phyloP scores from a whole-genome alignment of 139 green algal genomes.

The Edaphochlamys debaryana region DNA sequence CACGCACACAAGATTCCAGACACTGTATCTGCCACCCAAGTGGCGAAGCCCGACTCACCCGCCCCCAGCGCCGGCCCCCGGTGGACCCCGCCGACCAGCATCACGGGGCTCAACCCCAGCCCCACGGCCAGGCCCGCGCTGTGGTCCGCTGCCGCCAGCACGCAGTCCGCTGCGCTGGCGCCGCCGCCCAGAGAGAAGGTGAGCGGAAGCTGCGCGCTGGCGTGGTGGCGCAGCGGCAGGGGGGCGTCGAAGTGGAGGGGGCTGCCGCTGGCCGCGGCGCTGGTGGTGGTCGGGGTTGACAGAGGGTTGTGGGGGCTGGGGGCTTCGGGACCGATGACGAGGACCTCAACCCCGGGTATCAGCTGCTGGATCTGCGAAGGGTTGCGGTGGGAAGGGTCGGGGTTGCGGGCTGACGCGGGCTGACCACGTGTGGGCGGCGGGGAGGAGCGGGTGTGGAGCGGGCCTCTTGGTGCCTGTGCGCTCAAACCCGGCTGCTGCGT shows the following conservation, averaged over 20 bases:
- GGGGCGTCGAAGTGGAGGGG: background rate
- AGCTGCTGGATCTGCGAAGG: background rate
- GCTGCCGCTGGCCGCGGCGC: background rate
- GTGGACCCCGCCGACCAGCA: slow-evolving; percentile 33
- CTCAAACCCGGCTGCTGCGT: too few species aligned
- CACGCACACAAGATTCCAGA: too few species aligned
- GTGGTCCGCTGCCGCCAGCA: slow-evolving; percentile 33
- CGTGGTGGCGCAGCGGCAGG: background rate
- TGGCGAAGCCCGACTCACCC: too few species aligned
- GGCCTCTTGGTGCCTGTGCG: too few species aligned
- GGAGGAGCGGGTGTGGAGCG: too few species aligned
- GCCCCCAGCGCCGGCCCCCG: slow-evolving; percentile 24
- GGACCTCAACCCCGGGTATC: background rate
- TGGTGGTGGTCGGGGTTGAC: background rate
- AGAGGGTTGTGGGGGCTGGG: background rate
- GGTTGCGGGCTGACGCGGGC: too few species aligned
- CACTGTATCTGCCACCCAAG: too few species aligned
- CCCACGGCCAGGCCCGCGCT: slow-evolving; percentile 1
- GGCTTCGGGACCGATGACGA: background rate
- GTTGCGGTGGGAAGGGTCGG: too few species aligned
- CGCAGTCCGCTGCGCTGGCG: slow-evolving; percentile 32
- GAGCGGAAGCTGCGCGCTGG: background rate
- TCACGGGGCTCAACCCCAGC: slow-evolving; percentile 16
- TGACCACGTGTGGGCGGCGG: too few species aligned
- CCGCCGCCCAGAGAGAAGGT: slow-evolving; percentile 9